Evolutionary conservation across 148 eudicot genomes (phyloP), one percentile per base, ranked within the genome.

Genomic region (Vaccinium darrowii): DNA sequence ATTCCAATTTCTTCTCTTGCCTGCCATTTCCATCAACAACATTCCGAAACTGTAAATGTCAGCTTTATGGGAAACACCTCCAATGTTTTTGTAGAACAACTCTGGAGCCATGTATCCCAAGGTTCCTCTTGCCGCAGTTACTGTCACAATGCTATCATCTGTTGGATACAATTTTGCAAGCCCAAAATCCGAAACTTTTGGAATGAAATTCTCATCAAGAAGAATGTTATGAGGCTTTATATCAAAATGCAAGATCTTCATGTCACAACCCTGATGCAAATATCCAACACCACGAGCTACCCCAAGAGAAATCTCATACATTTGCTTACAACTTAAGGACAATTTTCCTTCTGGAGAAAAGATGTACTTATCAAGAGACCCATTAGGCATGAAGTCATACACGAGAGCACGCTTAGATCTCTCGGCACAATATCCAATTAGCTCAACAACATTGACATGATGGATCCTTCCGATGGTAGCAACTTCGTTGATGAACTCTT

Each of bases 301-400:
- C 11, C 85, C 87, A 63, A 86, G 53, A 23, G 82, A 67, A 50
- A 86, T 86, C 69, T 76, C 47, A 36, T 18, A 82, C 81, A 81
- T 86, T 53, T 47, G 83, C 56, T 77, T 65, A 77, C 76, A 85
- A 27, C 62, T 85, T 2, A 86, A 23, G 18, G 51, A 62, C 8
- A 15, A 1, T 7, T 27, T 72, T 3, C 14, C 76, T 8, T 76
- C 76, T 76, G 9, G n/a, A 50, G 47, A n/a, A 36, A 47, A 81
- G 25, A 85, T 43, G 76, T 81, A 81, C 81, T 81, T 85, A 0
- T 85, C 87, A 30, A 85, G 87, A 23, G 87, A 85, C 16, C 87
- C 87, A 25, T 85, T 81, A n/a, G 87, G 87, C 87, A 85, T 85
- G 76, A 85, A 85, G 3, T 85, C 87, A 62, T 85, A 85, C 4